Base-by-base conservation (phyloP, 78 protist species). In the Protostelium mycophagum region DNA sequence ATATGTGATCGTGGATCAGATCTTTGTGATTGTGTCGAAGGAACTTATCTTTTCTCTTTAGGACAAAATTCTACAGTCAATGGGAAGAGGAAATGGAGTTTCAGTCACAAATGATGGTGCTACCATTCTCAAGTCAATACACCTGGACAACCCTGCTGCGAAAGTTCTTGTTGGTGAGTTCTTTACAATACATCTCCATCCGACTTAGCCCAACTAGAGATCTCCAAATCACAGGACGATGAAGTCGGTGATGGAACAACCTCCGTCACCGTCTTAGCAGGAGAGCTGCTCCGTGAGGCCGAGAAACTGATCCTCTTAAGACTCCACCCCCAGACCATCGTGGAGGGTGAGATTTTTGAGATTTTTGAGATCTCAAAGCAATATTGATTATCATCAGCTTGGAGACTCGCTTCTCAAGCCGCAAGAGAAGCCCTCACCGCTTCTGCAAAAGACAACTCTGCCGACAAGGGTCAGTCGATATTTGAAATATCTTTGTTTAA, bases 241-340 rank as follows among this genome's bases (percentile, higher is more conserved):
- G 99, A 98, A 87, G 99, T 98, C n/a, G 99, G 99, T 83, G 99
- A 99, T 86, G 99, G 99, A 31, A 99, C 99, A 25, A 99, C 99
- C 23, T 37, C 91, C 16, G 99, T 98, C 16, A 85, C 93, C 73
- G 99, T 99, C 16, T 91, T 99, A 1, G 98, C 99, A 0, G 99
- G 99, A 37, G 99, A 98, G 95, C 95, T 99, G 16, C 96, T 99
- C n/a, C 91, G 98, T 38, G 98, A 97, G 88, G 99, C 99, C 16
- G 99, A 98, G 85, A 94, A 97, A 93, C 97, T 99, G 25, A 35
- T 99, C 36, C 88, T 87, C 35, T 89, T 91, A 91, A 90, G 94
- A 84, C 93, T 99, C 84, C 99, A 98, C 95, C 99, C 99, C 38
- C 99, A 98, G 94, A 96, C 98, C 31, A 97, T 98, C 93, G 95